phyloP scores from a whole-genome alignment of 805 yeast genomes.

The Cyberlindnera saturnus region DNA sequence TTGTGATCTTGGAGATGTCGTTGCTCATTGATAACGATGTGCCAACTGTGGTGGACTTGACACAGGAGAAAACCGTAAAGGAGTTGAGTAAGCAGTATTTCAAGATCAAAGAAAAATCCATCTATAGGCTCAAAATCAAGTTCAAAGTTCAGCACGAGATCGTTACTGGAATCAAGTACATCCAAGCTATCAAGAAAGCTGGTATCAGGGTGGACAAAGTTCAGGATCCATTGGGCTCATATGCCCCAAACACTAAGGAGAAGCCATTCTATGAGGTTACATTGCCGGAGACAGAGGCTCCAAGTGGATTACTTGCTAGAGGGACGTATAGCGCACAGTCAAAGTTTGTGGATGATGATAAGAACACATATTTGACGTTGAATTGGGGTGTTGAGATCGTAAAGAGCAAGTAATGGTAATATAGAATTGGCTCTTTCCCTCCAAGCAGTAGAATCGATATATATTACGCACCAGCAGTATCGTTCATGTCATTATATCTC shows the following conservation, averaged over 20 bases:
- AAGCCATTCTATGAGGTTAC: conserved; percentile 70
- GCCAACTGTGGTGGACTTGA: conserved; percentile 66
- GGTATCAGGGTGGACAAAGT: conserved; percentile 83
- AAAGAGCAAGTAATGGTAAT: conserved; percentile 37
- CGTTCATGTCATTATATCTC: background rate
- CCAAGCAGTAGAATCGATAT: too few species aligned
- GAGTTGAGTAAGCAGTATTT: conserved; percentile 59
- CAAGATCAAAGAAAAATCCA: conserved; percentile 71
- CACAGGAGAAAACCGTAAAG: conserved; percentile 52
- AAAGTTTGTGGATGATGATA: conserved; percentile 84
- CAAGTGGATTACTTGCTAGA: conserved; percentile 82
- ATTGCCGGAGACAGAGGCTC: conserved; percentile 75
- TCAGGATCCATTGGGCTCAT: conserved; percentile 86
- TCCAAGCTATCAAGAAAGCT: conserved; percentile 78
- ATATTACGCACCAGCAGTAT: background rate
- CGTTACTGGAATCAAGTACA: conserved; percentile 82
- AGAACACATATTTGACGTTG: conserved; percentile 59
- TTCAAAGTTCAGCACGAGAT: conserved; percentile 88
- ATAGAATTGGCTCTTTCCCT: background rate
- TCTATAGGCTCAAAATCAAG: conserved; percentile 64
- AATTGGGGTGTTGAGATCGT: conserved; percentile 86
- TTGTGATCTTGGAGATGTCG: conserved; percentile 74
- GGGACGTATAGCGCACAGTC: conserved; percentile 79
- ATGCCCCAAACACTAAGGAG: conserved; percentile 79
- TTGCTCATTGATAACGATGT: conserved; percentile 61